A percentile compares a stretch with the other conserved stretches of the same genome.
Conservation (phyloP, 1,284 basidiomycete species). For the Microbotryum scabiosae region DNA sequence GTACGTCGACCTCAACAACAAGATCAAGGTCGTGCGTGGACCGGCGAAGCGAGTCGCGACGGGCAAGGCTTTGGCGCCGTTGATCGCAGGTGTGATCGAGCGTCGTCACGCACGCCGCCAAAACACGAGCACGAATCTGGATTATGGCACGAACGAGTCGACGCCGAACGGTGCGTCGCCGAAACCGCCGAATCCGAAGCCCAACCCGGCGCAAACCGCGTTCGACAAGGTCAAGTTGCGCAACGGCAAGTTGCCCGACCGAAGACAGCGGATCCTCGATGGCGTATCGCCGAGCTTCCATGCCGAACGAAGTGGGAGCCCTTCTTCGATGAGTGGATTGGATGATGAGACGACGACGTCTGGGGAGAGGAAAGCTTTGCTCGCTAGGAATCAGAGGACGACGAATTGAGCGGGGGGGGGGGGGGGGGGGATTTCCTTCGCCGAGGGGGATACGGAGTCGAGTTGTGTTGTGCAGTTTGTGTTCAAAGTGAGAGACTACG, state of each 20-base stretch:
- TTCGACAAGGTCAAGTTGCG: constrained; percentile 26
- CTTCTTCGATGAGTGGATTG: too few relatives aligned
- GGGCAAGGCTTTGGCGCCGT: constrained; percentile 30
- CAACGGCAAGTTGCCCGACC: constrained; percentile 17
- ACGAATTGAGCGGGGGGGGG: too few relatives aligned
- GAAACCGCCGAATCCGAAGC: constrained; percentile 2
- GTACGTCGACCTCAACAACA: constrained; percentile 34
- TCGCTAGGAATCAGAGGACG: too few relatives aligned
- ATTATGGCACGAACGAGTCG: neutral
- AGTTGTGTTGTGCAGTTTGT: too few relatives aligned
- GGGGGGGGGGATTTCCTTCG: neutral
- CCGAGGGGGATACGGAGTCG: neutral
- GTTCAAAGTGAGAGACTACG: too few relatives aligned
- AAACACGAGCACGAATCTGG: constrained; percentile 7
- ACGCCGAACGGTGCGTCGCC: constrained; percentile 1
- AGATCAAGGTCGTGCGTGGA: constrained; percentile 33
- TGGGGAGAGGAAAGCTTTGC: too few relatives aligned
- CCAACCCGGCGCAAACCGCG: constrained; percentile 1
- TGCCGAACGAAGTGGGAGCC: too few relatives aligned
- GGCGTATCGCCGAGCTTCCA: neutral
- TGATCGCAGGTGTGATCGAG: constrained; percentile 31
- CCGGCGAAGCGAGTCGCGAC: constrained; percentile 21
- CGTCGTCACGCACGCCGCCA: constrained; percentile 18
- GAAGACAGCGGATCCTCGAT: constrained; percentile 5
- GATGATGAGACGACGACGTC: too few relatives aligned